Evolutionary conservation across 2,329 filamentous ascomycete species (phyloP).

Genomic region (Laburnicola sp.): DNA sequence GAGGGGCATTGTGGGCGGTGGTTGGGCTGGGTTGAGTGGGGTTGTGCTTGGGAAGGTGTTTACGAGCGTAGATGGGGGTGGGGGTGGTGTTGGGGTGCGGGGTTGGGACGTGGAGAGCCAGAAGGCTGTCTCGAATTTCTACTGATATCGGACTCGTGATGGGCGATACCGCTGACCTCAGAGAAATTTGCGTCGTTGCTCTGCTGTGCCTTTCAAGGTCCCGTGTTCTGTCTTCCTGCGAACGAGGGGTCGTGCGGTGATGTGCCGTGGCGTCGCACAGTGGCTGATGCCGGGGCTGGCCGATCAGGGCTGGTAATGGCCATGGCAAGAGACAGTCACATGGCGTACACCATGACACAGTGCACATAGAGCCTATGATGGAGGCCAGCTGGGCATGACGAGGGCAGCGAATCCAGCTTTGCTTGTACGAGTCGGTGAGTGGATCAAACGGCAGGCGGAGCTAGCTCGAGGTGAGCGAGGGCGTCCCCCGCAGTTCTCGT

Average conservation of each 20-base stretch:
- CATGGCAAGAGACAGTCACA: slow-evolving; percentile 1
- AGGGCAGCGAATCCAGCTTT: not conserved
- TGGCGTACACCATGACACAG: too few species aligned
- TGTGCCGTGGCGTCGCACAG: not conserved
- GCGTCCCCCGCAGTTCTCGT: slow-evolving; percentile 3
- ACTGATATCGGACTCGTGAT: too few species aligned
- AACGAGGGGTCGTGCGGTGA: not conserved
- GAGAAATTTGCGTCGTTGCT: too few species aligned
- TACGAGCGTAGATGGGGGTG: too few species aligned
- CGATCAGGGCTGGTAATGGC: not conserved
- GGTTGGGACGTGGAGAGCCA: too few species aligned
- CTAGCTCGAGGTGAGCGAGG: too few species aligned
- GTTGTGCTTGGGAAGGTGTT: not conserved
- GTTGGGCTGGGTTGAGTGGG: not conserved
- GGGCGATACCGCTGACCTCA: too few species aligned
- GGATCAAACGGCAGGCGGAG: slow-evolving; percentile 2
- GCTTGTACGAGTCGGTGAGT: not conserved
- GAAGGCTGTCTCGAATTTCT: too few species aligned
- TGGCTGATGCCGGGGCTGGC: not conserved
- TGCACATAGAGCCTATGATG: too few species aligned
- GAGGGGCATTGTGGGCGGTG: slow-evolving; percentile 10
- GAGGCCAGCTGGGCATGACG: not conserved
- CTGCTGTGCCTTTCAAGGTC: not conserved
- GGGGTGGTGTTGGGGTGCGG: too few species aligned
- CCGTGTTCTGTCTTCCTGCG: not conserved